These are phyloP conservation scores for Apiospora aurea DNA, from an alignment of 2,329 filamentous ascomycete genomes.

Conservation along the genomic window DNA sequence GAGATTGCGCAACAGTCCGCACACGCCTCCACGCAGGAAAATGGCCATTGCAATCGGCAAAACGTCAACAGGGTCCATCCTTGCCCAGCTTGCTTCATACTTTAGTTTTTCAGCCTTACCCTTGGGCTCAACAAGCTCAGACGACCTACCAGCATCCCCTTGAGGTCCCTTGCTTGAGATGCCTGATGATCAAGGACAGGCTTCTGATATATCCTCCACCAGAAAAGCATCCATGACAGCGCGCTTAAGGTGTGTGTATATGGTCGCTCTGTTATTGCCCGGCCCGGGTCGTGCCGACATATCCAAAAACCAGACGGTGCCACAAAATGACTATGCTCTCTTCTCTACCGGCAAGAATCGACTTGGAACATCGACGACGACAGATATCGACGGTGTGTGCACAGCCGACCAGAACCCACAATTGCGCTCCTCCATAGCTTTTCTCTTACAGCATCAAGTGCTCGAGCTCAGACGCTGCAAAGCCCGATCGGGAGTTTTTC, in stretches of 20 bases:
- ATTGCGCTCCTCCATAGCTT: background rate
- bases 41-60: background rate
- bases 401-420: background rate
- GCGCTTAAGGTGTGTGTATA: background rate
- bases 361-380: background rate
- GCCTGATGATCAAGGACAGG: background rate
- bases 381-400: background rate
- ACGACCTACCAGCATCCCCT: background rate
- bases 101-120: conserved; percentile 14
- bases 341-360: background rate
- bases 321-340: background rate
- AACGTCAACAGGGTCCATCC: background rate
- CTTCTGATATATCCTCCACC: conserved; percentile 1
- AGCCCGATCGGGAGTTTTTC: background rate
- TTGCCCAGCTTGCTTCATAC: background rate
- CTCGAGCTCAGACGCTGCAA: background rate
- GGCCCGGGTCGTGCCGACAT: background rate
- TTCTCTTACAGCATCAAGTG: background rate
- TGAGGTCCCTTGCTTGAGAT: background rate
- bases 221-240: background rate
- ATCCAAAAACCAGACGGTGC: background rate
- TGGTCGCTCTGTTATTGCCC: background rate
- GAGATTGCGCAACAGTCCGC: background rate
- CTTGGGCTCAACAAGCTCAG: background rate
- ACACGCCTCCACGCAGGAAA: background rate